Conservation (phyloP, 148 eudicot species). For the Fagopyrum tataricum region DNA sequence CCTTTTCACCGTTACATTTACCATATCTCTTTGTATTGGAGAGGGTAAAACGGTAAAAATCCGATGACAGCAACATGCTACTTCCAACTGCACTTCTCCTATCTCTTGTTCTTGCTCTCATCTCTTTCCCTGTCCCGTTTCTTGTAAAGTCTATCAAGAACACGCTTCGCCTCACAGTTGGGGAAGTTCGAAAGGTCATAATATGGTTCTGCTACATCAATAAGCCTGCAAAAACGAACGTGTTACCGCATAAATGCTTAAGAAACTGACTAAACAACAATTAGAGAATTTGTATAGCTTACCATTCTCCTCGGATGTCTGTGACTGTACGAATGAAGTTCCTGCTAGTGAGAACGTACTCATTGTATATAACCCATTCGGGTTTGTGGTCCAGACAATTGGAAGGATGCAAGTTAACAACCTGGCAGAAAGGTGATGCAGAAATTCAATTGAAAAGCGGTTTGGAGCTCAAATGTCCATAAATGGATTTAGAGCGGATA, state of each 20-base stretch:
- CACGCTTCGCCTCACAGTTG: constrained; percentile 56
- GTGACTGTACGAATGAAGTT: constrained; percentile 96
- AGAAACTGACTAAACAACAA: neutral
- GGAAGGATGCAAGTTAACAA: constrained; percentile 94
- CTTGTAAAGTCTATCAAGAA: constrained; percentile 50
- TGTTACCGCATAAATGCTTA: neutral
- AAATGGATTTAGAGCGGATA: neutral
- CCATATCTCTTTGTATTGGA: neutral
- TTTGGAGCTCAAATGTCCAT: neutral
- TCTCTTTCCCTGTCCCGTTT: constrained; percentile 45
- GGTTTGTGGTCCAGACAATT: constrained; percentile 98
- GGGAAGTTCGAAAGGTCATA: constrained; percentile 71
- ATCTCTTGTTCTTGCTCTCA: constrained; percentile 30
- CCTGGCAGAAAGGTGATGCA: constrained; percentile 26
- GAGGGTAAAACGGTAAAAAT: neutral
- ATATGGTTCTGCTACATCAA: constrained; percentile 62
- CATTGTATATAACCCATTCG: constrained; percentile 98
- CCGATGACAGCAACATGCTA: neutral
- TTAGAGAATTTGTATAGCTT: constrained; percentile 16
- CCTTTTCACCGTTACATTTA: neutral
- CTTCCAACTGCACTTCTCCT: neutral
- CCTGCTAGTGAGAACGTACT: constrained; percentile 89
- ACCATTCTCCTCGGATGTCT: constrained; percentile 97
- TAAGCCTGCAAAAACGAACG: constrained; percentile 32
- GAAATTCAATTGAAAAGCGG: neutral